Conservation (phyloP, 768 basidiomycete genomes). For the Mycena amicta region DNA sequence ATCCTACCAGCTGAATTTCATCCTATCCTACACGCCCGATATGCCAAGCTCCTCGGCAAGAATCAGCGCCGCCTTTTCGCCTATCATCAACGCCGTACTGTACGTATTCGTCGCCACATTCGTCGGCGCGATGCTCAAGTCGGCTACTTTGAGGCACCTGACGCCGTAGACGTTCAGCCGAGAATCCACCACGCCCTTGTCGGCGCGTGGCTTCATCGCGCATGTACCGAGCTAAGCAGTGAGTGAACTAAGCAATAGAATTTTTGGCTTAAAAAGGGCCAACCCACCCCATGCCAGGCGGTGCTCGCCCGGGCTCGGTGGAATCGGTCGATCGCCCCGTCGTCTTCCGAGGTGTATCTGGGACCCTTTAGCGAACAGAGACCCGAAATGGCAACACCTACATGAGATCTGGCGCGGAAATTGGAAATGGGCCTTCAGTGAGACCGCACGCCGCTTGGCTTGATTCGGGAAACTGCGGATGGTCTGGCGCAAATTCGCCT, state of each 20-base stretch:
- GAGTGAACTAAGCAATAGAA: not conserved
- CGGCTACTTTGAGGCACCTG: constrained; percentile 45
- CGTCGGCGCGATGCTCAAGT: constrained; percentile 31
- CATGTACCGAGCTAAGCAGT: constrained; percentile 52
- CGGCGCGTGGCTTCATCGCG: constrained; percentile 48
- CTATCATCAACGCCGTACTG: constrained; percentile 43
- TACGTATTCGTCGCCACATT: constrained; percentile 42
- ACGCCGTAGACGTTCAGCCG: constrained; percentile 49
- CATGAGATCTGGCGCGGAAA: constrained; percentile 23
- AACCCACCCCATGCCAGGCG: constrained; percentile 19
- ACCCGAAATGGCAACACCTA: too few species aligned
- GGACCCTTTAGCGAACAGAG: too few species aligned
- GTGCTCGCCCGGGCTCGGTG: constrained; percentile 18
- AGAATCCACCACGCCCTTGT: constrained; percentile 50
- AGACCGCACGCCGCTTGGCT: constrained; percentile 8
- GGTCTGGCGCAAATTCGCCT: constrained; percentile 21
- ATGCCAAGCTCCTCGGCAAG: constrained; percentile 52
- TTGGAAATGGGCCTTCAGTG: constrained; percentile 16
- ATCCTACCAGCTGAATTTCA: too few species aligned
- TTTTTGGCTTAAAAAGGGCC: not conserved
- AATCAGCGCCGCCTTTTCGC: constrained; percentile 61
- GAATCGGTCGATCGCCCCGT: constrained; percentile 24
- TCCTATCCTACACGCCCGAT: constrained; percentile 20
- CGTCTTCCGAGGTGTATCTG: constrained; percentile 25
- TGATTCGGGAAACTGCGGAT: constrained; percentile 3